Base-by-base conservation (phyloP, 352 stramenopile genomes). In the Pythium rishiriense region DNA sequence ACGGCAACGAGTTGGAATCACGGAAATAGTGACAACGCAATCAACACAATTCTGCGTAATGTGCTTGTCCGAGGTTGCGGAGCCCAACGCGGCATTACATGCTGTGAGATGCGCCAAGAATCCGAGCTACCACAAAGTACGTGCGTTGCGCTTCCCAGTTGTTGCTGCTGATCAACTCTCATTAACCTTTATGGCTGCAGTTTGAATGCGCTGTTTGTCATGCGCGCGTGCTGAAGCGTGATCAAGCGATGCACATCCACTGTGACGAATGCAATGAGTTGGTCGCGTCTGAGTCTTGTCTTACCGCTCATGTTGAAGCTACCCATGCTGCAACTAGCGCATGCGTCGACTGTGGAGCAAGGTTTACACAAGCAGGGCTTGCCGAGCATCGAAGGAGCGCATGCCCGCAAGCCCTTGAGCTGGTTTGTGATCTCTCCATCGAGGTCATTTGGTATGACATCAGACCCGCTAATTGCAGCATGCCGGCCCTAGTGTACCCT, bases 111-210 rank as follows among this genome's bases (percentile, higher is more conserved):
- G 78, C 33, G 41, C 59, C 11, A 76, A 73, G 29, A 84, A 85
- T 59, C 68, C 70, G 31, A 31, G 60, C 3, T 86, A 85, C 26
- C 80, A 89, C 68, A 82, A 83, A 69, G 80, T 86, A 49, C 1
- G 25, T 33, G 6, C 11, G 37, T 43, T 12, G 37, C 15, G n/a
- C n/a, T n/a, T n/a, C n/a, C 12, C 14, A 49, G 5, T 58, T 19
- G 9, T 58, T 5, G 19, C 43, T 59, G 14, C 19, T 25, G 2
- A n/a, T 17, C n/a, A 2, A 12, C 2, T 21, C n/a, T 43, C 31
- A 17, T 58, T 17, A 58, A 41, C 50, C 17, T n/a, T 26, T 62
- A 1, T 41, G 1, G 56, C 9, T 26, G 25, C 49, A 90, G 81
- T 73, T 79, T 35, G 39, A 74, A 37, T 90, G 81, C 26, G 17